Conservation (phyloP, 352 stramenopile species). For the Globisporangium orthogonon region DNA sequence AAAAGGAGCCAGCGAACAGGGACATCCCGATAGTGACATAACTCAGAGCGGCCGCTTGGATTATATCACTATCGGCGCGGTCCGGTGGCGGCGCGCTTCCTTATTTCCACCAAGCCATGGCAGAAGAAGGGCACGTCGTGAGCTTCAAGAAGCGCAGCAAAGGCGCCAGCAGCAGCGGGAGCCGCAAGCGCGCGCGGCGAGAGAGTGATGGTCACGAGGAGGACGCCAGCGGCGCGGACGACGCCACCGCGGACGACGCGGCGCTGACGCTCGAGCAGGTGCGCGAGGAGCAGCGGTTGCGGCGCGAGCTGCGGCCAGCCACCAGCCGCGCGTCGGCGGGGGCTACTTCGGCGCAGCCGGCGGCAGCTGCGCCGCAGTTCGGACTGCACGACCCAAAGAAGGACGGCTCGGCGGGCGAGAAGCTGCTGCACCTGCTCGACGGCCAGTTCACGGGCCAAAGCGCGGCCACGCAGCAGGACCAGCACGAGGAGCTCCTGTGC, state of each 20-base stretch:
- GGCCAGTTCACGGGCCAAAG: conserved; percentile 79
- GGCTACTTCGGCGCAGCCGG: conserved; percentile 5
- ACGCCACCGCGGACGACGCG: conserved; percentile 23
- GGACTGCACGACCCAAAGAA: conserved; percentile 75
- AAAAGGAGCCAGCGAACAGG: neutral
- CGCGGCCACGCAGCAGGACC: conserved; percentile 46
- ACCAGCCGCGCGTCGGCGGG: neutral
- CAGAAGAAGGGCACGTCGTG: conserved; percentile 16
- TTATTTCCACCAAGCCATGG: no score
- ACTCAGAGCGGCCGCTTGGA: neutral
- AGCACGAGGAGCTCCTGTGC: conserved; percentile 71
- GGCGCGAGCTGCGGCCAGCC: conserved; percentile 18
- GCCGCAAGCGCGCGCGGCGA: conserved; percentile 35
- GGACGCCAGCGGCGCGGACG: conserved; percentile 3
- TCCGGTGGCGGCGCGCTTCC: no score
- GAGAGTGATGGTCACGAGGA: conserved; percentile 13
- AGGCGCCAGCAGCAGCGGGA: neutral
- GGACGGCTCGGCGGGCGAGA: conserved; percentile 56
- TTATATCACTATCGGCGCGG: conserved; percentile 1
- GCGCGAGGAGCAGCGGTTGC: conserved; percentile 58
- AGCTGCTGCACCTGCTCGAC: conserved; percentile 65
- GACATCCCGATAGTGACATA: neutral
- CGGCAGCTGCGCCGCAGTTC: conserved; percentile 21
- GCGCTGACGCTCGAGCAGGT: conserved; percentile 59
- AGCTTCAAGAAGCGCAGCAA: conserved; percentile 50